These are phyloP conservation scores for Erigeron canadensis DNA, from an alignment of 129 eudicot species.

Conservation along the genomic window DNA sequence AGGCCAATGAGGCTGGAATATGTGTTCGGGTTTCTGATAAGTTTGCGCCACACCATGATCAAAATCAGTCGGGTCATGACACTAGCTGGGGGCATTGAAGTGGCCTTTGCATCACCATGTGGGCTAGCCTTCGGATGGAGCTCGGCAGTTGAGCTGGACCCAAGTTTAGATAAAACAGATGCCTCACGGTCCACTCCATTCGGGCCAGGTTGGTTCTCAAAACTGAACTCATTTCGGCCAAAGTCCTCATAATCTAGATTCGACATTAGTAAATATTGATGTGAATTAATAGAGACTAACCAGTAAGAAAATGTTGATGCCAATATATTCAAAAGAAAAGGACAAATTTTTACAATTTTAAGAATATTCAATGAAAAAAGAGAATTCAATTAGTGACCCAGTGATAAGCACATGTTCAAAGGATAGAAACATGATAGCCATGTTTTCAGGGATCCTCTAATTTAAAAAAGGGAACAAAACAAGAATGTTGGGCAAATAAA, in stretches of 20 bases:
- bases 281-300: background rate
- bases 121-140: slow-evolving; percentile 59
- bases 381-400: slow-evolving; percentile 20
- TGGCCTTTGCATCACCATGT: slow-evolving; percentile 43
- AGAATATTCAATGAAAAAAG: slow-evolving; percentile 19
- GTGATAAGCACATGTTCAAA: slow-evolving; percentile 26
- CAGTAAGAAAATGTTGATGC: background rate
- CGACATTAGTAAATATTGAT: slow-evolving; percentile 4
- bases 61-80: slow-evolving; percentile 86
- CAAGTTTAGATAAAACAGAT: slow-evolving; percentile 69
- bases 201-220: slow-evolving; percentile 56
- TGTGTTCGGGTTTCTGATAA: slow-evolving; percentile 86
- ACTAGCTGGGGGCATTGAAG: slow-evolving; percentile 85
- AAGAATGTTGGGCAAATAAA: slow-evolving; percentile 5
- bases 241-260: slow-evolving; percentile 62
- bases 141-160: slow-evolving; percentile 77
- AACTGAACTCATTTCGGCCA: slow-evolving; percentile 66
- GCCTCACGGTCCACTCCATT: slow-evolving; percentile 64
- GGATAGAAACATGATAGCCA: slow-evolving; percentile 32
- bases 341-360: slow-evolving; percentile 19
- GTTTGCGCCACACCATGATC: slow-evolving; percentile 95
- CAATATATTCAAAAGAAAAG: background rate
- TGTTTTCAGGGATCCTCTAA: slow-evolving; percentile 19
- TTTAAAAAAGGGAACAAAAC: slow-evolving; percentile 16
- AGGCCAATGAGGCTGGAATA: slow-evolving; percentile 92